Conservation (phyloP, 169 alveolate genomes). For the Plasmodium coatneyi region DNA sequence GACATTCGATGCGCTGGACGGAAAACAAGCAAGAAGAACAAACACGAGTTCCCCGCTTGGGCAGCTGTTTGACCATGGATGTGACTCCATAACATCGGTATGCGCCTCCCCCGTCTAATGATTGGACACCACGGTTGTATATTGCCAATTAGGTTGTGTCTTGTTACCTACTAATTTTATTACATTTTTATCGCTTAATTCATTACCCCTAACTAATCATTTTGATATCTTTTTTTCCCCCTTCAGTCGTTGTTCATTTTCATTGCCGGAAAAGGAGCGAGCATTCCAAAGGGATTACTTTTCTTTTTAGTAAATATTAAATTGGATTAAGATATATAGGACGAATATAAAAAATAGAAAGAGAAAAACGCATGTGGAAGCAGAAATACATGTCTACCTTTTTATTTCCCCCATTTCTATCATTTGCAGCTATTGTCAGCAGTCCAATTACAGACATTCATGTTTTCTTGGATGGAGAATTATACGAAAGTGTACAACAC, state of each 20-base stretch:
- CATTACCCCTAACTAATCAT: background rate
- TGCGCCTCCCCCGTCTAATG: background rate
- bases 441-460: conserved; percentile 17
- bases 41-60: conserved; percentile 90
- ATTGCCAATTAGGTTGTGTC: background rate
- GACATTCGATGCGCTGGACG: conserved; percentile 93
- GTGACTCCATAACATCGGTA: conserved; percentile 86
- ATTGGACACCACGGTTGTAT: background rate
- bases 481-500: conserved; percentile 49
- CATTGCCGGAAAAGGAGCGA: conserved; percentile 10
- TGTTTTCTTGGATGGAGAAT: conserved; percentile 64
- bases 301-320: conserved; percentile 9
- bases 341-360: background rate
- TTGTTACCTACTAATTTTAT: background rate
- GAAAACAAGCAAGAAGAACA: conserved; percentile 92
- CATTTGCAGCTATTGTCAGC: conserved; percentile 11
- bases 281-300: conserved; percentile 15
- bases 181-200: background rate
- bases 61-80: conserved; percentile 92
- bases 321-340: background rate
- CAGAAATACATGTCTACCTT: background rate
- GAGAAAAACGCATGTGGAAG: background rate
- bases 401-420: background rate
- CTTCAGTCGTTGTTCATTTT: conserved; percentile 38
- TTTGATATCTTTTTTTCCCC: conserved; percentile 5